These are phyloP conservation scores for Dendrobium nobile DNA, from an alignment of 106 monocot genomes.

Conservation along the genomic window DNA sequence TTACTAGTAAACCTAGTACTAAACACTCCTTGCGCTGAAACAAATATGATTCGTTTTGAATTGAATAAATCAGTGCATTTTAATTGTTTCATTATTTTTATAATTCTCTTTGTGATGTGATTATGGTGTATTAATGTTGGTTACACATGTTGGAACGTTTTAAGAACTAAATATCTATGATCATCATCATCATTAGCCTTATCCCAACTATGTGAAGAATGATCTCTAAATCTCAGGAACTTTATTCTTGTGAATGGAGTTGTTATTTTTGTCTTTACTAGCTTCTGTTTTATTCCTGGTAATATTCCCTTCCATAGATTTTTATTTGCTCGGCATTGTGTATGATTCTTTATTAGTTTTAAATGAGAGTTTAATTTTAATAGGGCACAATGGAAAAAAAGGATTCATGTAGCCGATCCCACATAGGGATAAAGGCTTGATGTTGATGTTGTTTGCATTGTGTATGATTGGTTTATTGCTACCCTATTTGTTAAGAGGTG, in stretches of 20 bases:
- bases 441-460: no score
- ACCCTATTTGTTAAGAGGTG: no score
- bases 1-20: background rate
- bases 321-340: background rate
- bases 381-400: no score
- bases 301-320: background rate
- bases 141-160: background rate
- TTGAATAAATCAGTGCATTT: background rate
- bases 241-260: background rate
- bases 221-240: background rate
- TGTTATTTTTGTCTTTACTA: background rate
- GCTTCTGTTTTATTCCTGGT: background rate
- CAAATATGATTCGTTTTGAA: background rate
- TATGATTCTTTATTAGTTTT: no score
- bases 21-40: background rate
- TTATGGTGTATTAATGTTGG: conserved; percentile 1
- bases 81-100: conserved; percentile 1
- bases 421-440: no score
- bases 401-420: no score
- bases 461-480: no score
- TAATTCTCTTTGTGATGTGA: background rate
- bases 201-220: background rate
- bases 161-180: background rate
- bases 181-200: background rate
- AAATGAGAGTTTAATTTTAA: no score